Evolutionary conservation across 1,284 basidiomycete species (phyloP).

Genomic region (Irpex sp.): DNA sequence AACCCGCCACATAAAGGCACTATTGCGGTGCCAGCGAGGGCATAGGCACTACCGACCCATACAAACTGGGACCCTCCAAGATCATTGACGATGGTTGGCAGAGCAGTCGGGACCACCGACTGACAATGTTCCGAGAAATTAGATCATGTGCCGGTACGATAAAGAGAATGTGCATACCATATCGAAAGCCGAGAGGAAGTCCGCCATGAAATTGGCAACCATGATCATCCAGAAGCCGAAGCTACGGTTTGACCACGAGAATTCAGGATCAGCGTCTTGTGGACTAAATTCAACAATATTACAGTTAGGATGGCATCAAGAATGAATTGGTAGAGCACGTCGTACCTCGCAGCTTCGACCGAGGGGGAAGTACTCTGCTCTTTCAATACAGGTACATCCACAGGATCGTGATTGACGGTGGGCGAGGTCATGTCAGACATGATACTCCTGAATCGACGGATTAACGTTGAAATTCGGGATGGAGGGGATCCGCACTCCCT

Average conservation of each 20-base stretch:
- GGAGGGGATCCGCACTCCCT: no score
- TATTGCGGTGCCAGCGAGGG: not conserved
- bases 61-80: conserved; percentile 6
- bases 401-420: no score
- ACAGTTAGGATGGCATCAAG: no score
- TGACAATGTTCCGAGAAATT: not conserved
- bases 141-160: no score
- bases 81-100: conserved; percentile 5
- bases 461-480: no score
- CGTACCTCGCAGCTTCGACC: no score
- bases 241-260: not conserved
- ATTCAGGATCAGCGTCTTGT: not conserved
- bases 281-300: no score
- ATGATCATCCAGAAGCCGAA: conserved; percentile 33
- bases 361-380: no score
- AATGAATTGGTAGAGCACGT: no score
- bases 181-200: not conserved
- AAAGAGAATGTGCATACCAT: not conserved
- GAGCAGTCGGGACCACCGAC: conserved; percentile 4
- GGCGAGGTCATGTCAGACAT: no score
- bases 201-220: conserved; percentile 14
- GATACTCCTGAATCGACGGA: no score
- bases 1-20: conserved; percentile 3
- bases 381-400: no score
- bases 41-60: not conserved